phyloP scores from a whole-genome alignment of 2,329 filamentous ascomycete genomes.

The Paracoccidioides lutzii region DNA sequence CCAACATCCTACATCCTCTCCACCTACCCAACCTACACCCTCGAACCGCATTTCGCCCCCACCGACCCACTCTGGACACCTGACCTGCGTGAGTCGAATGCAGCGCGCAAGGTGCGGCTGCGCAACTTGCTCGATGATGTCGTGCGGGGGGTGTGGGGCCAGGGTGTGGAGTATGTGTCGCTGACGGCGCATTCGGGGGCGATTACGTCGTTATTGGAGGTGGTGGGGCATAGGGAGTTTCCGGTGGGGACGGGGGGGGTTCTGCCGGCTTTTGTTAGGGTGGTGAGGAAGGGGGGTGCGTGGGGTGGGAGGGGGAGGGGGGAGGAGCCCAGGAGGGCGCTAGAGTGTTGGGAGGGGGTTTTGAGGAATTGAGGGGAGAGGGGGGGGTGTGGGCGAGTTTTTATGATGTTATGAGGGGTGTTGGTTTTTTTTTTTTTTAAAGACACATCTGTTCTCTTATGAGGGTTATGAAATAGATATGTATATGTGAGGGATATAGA shows the following conservation, averaged over 20 bases:
- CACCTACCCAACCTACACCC: conserved; percentile 37
- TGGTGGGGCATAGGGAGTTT: conserved; percentile 36
- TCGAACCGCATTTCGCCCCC: conserved; percentile 44
- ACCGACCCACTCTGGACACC: conserved; percentile 42
- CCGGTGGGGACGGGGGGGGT: conserved; percentile 37
- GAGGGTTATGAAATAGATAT: too few relatives aligned
- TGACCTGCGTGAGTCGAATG: conserved; percentile 36
- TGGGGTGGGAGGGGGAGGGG: conserved; percentile 10
- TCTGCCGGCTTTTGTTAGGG: conserved; percentile 40
- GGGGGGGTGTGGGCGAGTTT: background rate
- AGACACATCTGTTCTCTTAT: too few relatives aligned
- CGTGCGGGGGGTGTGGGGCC: conserved; percentile 31
- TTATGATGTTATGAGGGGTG: background rate
- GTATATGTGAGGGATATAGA: too few relatives aligned
- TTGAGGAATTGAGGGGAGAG: background rate
- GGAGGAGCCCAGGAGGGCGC: conserved; percentile 18
- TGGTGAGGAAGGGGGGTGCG: conserved; percentile 18
- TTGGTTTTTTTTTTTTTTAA: background rate
- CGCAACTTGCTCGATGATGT: conserved; percentile 40
- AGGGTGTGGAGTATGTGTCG: conserved; percentile 33
- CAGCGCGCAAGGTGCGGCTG: conserved; percentile 36
- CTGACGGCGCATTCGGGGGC: conserved; percentile 48
- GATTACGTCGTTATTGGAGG: conserved; percentile 41
- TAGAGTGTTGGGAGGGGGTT: conserved; percentile 16
- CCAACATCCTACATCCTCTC: conserved; percentile 35